Percentiles rank a stretch among this genome's conserved stretches.
These are phyloP conservation scores for Cudoniella acicularis DNA, from an alignment of 495 filamentous ascomycete genomes.

Conservation along the genomic window DNA sequence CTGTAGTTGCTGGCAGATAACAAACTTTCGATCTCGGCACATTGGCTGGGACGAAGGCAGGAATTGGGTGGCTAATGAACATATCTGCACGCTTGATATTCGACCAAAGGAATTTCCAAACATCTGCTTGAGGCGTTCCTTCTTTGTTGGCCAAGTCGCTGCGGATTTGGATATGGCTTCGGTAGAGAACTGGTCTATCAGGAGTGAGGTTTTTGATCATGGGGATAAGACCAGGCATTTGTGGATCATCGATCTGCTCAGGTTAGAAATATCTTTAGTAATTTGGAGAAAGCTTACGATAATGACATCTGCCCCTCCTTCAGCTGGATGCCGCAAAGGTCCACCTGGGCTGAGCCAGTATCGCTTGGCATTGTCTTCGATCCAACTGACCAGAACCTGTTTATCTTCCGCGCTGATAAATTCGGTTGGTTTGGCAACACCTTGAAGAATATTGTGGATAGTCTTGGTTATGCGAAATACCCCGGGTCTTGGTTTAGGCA, in stretches of 20 bases:
- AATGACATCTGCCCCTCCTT: slow-evolving; percentile 78
- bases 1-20: slow-evolving; percentile 77
- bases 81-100: slow-evolving; percentile 68
- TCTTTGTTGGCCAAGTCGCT: slow-evolving; percentile 62
- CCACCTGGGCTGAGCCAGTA: slow-evolving; percentile 73
- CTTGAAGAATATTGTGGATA: slow-evolving; percentile 90
- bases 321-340: slow-evolving; percentile 58
- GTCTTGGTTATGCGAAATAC: slow-evolving; percentile 88
- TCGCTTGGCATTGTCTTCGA: slow-evolving; percentile 67
- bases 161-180: slow-evolving; percentile 82
- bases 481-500: slow-evolving; percentile 79
- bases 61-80: slow-evolving; percentile 83
- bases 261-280: slow-evolving; percentile 5
- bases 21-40: slow-evolving; percentile 66
- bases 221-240: slow-evolving; percentile 81
- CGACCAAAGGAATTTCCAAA: slow-evolving; percentile 76
- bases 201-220: slow-evolving; percentile 70
- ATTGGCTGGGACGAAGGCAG: slow-evolving; percentile 66
- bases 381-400: slow-evolving; percentile 64
- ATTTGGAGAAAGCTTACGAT: slow-evolving; percentile 44
- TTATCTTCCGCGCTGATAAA: slow-evolving; percentile 59
- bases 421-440: slow-evolving; percentile 61
- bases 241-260: slow-evolving; percentile 69
- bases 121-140: slow-evolving; percentile 65
- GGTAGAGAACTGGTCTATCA: slow-evolving; percentile 72